Percentiles rank a stretch among this genome's conserved stretches.
Evolutionary conservation across 2,329 filamentous ascomycete species (phyloP).

Genomic region (Ampelomyces quisqualis): DNA sequence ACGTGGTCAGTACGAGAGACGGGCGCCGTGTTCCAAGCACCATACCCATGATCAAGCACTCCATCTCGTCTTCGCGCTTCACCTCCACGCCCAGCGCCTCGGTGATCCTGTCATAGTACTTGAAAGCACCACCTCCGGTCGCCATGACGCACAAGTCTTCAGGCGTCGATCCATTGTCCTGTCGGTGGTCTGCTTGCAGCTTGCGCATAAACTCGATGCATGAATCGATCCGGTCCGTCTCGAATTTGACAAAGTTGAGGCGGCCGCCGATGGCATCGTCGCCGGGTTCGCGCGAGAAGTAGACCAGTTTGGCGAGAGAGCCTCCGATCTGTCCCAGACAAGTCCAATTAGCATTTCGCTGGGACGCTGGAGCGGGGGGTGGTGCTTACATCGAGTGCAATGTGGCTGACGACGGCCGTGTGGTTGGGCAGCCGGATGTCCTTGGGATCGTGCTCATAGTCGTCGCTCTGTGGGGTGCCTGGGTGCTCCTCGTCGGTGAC

Average conservation of each 20-base stretch:
- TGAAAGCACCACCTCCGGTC: constrained; percentile 92
- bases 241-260: constrained; percentile 93
- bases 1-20: too few species aligned
- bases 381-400: constrained; percentile 92
- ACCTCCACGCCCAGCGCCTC: constrained; percentile 84
- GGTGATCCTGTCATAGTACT: constrained; percentile 90
- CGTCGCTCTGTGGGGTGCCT: constrained; percentile 52
- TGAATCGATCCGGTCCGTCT: constrained; percentile 90
- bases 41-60: constrained; percentile 89
- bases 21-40: too few species aligned
- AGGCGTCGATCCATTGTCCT: constrained; percentile 69
- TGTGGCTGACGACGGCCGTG: constrained; percentile 91
- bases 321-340: constrained; percentile 91
- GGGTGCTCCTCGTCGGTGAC: constrained; percentile 76
- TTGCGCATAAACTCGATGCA: constrained; percentile 90
- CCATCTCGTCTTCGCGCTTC: constrained; percentile 94
- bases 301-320: constrained; percentile 92
- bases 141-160: constrained; percentile 88
- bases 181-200: constrained; percentile 77
- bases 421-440: constrained; percentile 97
- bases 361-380: too few species aligned
- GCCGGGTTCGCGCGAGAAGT: constrained; percentile 86
- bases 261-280: constrained; percentile 80
- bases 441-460: constrained; percentile 72
- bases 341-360: too few species aligned